Percentiles rank a stretch among this genome's conserved stretches.
Conservation (phyloP, 2,329 filamentous ascomycete species). For the Ascocoryne sarcoides region DNA sequence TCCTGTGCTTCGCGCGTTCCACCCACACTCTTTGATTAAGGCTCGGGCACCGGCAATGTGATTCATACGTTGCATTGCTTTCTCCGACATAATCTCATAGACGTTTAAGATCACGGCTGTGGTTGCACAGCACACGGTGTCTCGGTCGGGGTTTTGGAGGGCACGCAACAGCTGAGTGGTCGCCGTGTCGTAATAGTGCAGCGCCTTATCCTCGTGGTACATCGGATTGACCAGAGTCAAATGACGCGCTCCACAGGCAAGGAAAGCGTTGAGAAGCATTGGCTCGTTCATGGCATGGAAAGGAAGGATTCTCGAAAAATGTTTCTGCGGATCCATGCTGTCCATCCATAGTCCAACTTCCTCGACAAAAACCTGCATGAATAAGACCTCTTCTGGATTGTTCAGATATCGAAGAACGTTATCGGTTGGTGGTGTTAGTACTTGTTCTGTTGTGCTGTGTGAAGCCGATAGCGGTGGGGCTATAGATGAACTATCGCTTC, state of each 20-base stretch:
- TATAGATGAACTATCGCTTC: conserved; percentile 26
- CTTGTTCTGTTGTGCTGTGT: conserved; percentile 26
- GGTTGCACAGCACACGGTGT: conserved; percentile 76
- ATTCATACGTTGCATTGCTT: conserved; percentile 71
- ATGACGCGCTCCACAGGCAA: conserved; percentile 83
- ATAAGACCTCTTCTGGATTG: conserved; percentile 69
- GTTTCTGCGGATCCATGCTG: conserved; percentile 73
- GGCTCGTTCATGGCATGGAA: conserved; percentile 74
- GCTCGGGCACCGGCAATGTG: conserved; percentile 80
- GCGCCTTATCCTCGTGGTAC: conserved; percentile 67
- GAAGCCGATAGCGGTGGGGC: conserved; percentile 33
- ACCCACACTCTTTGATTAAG: conserved; percentile 80
- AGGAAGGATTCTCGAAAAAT: conserved; percentile 79
- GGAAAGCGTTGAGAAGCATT: conserved; percentile 80
- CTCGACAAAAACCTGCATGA: conserved; percentile 87
- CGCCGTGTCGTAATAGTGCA: conserved; percentile 78
- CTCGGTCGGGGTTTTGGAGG: conserved; percentile 75
- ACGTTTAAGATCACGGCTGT: conserved; percentile 84
- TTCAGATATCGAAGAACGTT: conserved; percentile 52
- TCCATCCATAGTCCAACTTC: conserved; percentile 95
- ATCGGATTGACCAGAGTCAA: conserved; percentile 61
- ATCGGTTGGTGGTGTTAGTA: conserved; percentile 33
- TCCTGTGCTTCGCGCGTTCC: conserved; percentile 71
- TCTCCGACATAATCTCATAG: conserved; percentile 87
- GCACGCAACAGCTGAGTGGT: conserved; percentile 68